These are phyloP conservation scores for Chlorella sorokiniana DNA, from an alignment of 139 green algal genomes.

Conservation along the genomic window DNA sequence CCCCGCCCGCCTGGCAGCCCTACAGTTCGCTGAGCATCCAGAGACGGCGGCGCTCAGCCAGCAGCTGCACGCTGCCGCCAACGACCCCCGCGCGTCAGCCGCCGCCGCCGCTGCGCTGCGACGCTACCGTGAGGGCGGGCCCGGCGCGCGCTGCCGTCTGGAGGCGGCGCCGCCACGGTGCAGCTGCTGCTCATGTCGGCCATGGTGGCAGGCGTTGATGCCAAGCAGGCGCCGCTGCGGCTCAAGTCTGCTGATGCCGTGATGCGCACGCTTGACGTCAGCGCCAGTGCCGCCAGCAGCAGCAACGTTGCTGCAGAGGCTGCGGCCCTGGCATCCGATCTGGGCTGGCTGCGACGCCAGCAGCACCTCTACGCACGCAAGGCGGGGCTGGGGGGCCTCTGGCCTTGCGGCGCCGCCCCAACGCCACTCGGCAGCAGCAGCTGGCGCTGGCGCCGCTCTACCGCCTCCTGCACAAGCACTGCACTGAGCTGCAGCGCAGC, in stretches of 20 bases:
- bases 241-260: neutral
- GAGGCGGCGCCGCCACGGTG: neutral
- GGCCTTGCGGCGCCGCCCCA: neutral
- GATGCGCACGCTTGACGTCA: neutral
- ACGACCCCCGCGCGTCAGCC: neutral
- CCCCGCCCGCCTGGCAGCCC: conserved; percentile 9
- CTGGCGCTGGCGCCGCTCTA: conserved; percentile 28
- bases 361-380: conserved; percentile 9
- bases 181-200: conserved; percentile 24
- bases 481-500: conserved; percentile 34
- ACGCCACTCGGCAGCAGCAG: conserved; percentile 1
- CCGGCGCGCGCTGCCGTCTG: neutral
- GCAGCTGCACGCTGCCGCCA: conserved; percentile 14
- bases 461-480: conserved; percentile 38
- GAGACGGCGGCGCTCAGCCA: neutral
- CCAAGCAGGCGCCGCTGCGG: conserved; percentile 7
- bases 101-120: neutral
- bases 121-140: neutral
- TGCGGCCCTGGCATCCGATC: neutral
- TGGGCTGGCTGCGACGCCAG: conserved; percentile 10
- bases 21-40: conserved; percentile 12
- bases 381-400: neutral
- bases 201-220: conserved; percentile 7
- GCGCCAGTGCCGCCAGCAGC: neutral
- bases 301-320: neutral